phyloP scores from a whole-genome alignment of 2,329 filamentous ascomycete species.

The Akanthomyces muscarius region DNA sequence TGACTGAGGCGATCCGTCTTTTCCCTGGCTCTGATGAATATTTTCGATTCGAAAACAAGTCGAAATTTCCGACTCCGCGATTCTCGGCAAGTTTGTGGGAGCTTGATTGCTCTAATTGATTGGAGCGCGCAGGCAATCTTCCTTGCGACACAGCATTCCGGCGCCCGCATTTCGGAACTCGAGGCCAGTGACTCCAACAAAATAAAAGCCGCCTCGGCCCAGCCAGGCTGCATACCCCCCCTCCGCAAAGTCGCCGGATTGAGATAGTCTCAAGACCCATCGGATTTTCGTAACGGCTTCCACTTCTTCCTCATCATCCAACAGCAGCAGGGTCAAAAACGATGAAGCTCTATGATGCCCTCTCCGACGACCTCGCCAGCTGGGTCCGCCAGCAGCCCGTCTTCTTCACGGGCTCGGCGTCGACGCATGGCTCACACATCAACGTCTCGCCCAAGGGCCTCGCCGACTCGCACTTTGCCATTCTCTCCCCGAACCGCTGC shows the following conservation, averaged over 20 bases:
- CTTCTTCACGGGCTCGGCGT: constrained; percentile 75
- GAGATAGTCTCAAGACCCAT: neutral
- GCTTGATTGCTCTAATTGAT: neutral
- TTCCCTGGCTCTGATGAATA: neutral
- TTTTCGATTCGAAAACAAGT: neutral
- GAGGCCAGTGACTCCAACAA: neutral
- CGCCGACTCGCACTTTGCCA: constrained; percentile 55
- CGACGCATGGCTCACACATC: constrained; percentile 63
- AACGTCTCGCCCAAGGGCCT: constrained; percentile 76
- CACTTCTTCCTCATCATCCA: neutral
- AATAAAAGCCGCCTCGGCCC: neutral
- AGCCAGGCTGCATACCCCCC: too few species aligned
- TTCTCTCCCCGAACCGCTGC: constrained; percentile 54
- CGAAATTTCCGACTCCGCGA: neutral
- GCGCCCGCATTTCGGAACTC: neutral
- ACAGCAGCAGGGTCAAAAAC: neutral
- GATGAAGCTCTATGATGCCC: constrained; percentile 59
- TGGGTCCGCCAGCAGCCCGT: constrained; percentile 67
- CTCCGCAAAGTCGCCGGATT: neutral
- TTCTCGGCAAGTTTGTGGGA: too few species aligned
- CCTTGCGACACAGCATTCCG: neutral
- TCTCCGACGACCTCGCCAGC: constrained; percentile 51
- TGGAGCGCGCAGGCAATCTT: neutral
- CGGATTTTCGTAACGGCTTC: neutral
- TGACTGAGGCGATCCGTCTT: neutral